Evolutionary conservation across 2,329 filamentous ascomycete species (phyloP).

Genomic region (Diplocarpon mali): DNA sequence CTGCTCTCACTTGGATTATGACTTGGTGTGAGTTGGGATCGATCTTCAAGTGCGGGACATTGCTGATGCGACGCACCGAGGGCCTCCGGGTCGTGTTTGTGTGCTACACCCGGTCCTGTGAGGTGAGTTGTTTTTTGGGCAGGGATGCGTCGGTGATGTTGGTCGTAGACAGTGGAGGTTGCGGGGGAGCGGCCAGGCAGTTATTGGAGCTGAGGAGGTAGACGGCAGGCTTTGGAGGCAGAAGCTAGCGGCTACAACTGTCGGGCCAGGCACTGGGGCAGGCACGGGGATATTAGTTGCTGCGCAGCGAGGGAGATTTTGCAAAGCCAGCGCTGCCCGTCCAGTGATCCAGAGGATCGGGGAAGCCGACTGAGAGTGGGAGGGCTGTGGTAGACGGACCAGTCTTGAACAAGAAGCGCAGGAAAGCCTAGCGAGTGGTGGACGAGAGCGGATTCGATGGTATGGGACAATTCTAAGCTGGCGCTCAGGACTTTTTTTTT

Average conservation of each 20-base stretch:
- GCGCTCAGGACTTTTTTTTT: too few species aligned
- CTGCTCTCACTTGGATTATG: too few species aligned
- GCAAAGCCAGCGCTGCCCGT: constrained; percentile 4
- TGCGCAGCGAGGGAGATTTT: constrained; percentile 12
- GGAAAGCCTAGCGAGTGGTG: constrained; percentile 16
- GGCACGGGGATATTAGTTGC: constrained; percentile 14
- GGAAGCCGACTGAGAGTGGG: constrained; percentile 12
- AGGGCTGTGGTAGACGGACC: constrained; percentile 16
- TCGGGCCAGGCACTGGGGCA: constrained; percentile 17
- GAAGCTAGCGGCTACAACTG: constrained; percentile 17
- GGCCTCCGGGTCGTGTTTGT: constrained; percentile 12
- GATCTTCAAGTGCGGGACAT: constrained; percentile 18
- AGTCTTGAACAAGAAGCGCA: constrained; percentile 16
- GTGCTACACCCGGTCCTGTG: constrained; percentile 14
- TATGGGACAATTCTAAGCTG: too few species aligned
- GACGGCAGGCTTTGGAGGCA: constrained; percentile 2
- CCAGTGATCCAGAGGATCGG: constrained; percentile 13
- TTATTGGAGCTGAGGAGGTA: constrained; percentile 6
- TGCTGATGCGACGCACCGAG: constrained; percentile 12
- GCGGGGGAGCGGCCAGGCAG: constrained; percentile 3
- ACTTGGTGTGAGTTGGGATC: constrained; percentile 1
- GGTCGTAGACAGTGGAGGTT: constrained; percentile 8
- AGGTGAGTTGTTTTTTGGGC: constrained; percentile 21
- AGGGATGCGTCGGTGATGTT: constrained; percentile 17
- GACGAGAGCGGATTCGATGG: constrained; percentile 11